Evolutionary conservation across 768 basidiomycete species (phyloP).

Genomic region (Lyophyllum atratum): DNA sequence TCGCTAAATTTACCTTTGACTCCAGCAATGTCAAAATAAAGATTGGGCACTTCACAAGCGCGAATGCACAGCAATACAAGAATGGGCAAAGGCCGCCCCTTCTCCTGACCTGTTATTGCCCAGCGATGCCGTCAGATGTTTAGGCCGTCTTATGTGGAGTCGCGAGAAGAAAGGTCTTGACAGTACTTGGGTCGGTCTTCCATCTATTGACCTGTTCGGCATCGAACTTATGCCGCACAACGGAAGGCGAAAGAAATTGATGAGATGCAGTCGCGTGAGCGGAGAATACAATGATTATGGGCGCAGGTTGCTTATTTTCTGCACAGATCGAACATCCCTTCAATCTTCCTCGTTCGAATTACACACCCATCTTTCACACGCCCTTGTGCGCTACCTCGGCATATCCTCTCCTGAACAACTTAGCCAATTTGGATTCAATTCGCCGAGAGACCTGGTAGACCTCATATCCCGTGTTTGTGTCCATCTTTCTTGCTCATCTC

Average conservation of each 20-base stretch:
- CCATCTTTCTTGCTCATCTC: constrained; percentile 1
- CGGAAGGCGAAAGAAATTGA: constrained; percentile 63
- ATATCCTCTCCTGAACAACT: constrained; percentile 61
- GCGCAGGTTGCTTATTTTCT: background rate
- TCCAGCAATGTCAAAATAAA: constrained; percentile 64
- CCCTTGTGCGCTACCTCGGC: constrained; percentile 70
- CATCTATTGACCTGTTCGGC: background rate
- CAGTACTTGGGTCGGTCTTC: constrained; percentile 56
- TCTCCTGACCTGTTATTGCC: constrained; percentile 54
- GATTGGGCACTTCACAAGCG: constrained; percentile 78
- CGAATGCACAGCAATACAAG: constrained; percentile 74
- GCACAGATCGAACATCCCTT: constrained; percentile 58
- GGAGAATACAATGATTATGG: background rate
- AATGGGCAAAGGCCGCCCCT: constrained; percentile 54
- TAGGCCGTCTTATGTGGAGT: constrained; percentile 75
- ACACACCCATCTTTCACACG: constrained; percentile 72
- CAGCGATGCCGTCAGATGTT: constrained; percentile 75
- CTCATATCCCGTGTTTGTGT: constrained; percentile 67
- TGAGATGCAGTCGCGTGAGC: constrained; percentile 76
- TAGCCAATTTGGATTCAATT: constrained; percentile 54
- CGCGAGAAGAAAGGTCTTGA: constrained; percentile 54
- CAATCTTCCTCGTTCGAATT: constrained; percentile 50
- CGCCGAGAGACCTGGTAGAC: constrained; percentile 65
- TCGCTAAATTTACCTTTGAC: background rate
- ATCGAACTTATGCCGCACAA: background rate